These are phyloP conservation scores for Thermomucor indicae-seudaticae DNA, from an alignment of 371 early-diverging fungal genomes.

Conservation along the genomic window DNA sequence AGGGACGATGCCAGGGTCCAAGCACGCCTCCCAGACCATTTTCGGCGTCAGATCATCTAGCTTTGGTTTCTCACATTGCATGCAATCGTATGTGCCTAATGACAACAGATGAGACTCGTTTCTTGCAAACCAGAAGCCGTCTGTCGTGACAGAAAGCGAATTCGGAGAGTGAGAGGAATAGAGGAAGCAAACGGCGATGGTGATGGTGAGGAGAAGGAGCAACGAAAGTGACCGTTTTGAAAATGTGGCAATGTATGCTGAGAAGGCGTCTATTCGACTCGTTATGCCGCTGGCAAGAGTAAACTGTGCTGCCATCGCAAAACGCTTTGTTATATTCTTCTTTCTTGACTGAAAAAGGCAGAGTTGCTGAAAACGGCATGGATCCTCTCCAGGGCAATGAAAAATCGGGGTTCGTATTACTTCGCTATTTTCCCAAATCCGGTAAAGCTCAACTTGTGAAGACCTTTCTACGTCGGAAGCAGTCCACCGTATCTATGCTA, in stretches of 20 bases:
- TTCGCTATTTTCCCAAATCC: too few relatives aligned
- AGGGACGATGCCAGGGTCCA: conserved; percentile 19
- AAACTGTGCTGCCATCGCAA: conserved; percentile 20
- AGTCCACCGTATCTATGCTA: too few relatives aligned
- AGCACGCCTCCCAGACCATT: conserved; percentile 22
- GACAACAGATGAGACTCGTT: conserved; percentile 23
- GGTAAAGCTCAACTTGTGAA: too few relatives aligned
- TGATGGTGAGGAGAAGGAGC: conserved; percentile 9
- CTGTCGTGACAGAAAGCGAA: conserved; percentile 13
- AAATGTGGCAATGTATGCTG: conserved; percentile 13
- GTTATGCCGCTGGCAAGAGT: conserved; percentile 17
- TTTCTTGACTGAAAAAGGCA: too few relatives aligned
- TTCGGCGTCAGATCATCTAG: conserved; percentile 3
- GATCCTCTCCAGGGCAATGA: too few relatives aligned
- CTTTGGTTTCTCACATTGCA: conserved; percentile 12
- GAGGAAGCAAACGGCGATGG: conserved; percentile 12
- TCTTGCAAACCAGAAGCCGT: conserved; percentile 12
- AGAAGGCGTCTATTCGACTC: conserved; percentile 3
- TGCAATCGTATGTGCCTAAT: conserved; percentile 16
- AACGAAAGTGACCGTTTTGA: conserved; percentile 17
- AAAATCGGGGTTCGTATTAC: too few relatives aligned
- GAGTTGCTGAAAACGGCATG: too few relatives aligned
- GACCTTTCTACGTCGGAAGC: too few relatives aligned
- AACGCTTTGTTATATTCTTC: too few relatives aligned
- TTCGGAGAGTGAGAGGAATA: conserved; percentile 17